phyloP scores from a whole-genome alignment of 768 basidiomycete genomes.

The Boletus rubropictus region DNA sequence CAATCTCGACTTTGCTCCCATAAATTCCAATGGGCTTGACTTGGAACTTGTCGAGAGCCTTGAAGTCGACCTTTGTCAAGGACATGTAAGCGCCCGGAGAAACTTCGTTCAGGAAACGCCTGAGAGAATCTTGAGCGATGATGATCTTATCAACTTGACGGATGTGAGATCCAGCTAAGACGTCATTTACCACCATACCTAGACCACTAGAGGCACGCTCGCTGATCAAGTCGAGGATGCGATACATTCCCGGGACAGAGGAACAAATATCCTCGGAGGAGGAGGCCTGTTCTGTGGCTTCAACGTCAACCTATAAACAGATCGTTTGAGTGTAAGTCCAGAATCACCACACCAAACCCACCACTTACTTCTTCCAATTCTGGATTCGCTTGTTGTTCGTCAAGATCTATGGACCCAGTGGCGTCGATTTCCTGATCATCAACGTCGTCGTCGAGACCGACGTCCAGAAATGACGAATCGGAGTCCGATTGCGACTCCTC shows the following conservation, averaged over 20 bases:
- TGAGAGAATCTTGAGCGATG: slow-evolving; percentile 49
- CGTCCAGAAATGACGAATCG: slow-evolving; percentile 18
- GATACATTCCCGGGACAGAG: slow-evolving; percentile 42
- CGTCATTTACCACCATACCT: slow-evolving; percentile 31
- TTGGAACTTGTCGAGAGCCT: slow-evolving; percentile 39
- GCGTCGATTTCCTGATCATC: slow-evolving; percentile 13
- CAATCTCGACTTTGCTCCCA: slow-evolving; percentile 48
- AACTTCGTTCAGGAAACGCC: slow-evolving; percentile 41
- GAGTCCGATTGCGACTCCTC: slow-evolving; percentile 17
- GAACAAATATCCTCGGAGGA: slow-evolving; percentile 20
- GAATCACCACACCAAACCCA: neutral
- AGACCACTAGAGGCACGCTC: slow-evolving; percentile 48
- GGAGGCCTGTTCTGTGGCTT: slow-evolving; percentile 7
- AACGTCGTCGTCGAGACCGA: slow-evolving; percentile 10
- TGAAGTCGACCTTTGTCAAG: slow-evolving; percentile 54
- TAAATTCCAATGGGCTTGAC: slow-evolving; percentile 53
- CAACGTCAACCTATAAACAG: slow-evolving; percentile 16
- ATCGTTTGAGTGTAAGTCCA: neutral
- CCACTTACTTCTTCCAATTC: slow-evolving; percentile 15
- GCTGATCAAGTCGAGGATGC: slow-evolving; percentile 48
- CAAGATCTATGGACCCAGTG: slow-evolving; percentile 13
- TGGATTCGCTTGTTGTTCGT: slow-evolving; percentile 4
- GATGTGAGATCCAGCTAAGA: neutral
- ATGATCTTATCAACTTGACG: slow-evolving; percentile 56
- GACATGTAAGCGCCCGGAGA: slow-evolving; percentile 49